Base-by-base conservation (phyloP, 2,329 filamentous ascomycete species). In the Microcyclosporella mali region DNA sequence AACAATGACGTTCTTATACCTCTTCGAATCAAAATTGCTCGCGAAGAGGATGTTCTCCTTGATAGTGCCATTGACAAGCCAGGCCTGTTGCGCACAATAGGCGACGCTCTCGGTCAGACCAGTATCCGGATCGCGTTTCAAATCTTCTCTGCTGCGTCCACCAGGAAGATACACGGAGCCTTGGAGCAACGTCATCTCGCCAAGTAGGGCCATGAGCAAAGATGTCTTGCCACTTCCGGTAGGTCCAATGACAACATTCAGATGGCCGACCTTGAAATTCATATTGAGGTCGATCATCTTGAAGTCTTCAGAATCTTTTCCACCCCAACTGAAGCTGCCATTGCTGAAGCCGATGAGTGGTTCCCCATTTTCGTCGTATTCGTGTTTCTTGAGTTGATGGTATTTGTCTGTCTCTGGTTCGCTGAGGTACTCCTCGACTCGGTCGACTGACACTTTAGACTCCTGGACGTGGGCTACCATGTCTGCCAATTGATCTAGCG, bases 391-490 rank as follows among this genome's bases (percentile, higher is more conserved):
- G 1, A 98, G 75, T 61, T 97, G 92, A 29, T 78, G 73, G 61
- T 95, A 97, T 65, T 98, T 98, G 45, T 94, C 88, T 0, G 92
- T 98, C 69, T 98, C 92, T 6, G 92, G 88, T 62, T 98, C 92
- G 44, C 77, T 82, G 32, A 98, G 67, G 58, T 95, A 98, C 56
- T 94, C 85, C 60, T 98, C 90, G 6, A 98, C 87, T 72, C 92
- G 89, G 59, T 95, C 89, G 39, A 98, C 82, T 0, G 92, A 98
- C 15, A 98, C 90, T 69, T 94, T 94, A 17, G 89, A 87, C 67
- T 98, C 92, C 68, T 95, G 88, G 3, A 98, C 89, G 67, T 97
- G 92, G 9, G 92, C 92, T 60, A 97, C 84, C 92, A 98, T 98
- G 66, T 98, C 92, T 38, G 92, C 92, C 41, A 98, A 76, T 67